Percentiles rank a stretch among this genome's conserved stretches.
Evolutionary conservation across 805 yeast genomes (phyloP).

Genomic region (Yarrowia divulgata): DNA sequence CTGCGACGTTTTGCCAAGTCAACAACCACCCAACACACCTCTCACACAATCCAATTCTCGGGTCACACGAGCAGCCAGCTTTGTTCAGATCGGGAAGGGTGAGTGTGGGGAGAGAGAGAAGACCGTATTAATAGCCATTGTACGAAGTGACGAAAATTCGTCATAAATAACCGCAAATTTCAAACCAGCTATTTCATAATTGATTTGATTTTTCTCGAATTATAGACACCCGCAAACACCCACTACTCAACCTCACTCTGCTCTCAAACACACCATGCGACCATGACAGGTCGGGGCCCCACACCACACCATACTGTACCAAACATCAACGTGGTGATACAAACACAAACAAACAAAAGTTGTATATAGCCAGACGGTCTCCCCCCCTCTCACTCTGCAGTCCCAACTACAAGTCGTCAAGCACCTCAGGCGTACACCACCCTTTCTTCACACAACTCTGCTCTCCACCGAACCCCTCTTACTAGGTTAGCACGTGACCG

Average conservation of each 20-base stretch:
- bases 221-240: background rate
- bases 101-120: background rate
- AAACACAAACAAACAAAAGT: background rate
- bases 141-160: background rate
- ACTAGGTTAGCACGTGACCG: slow-evolving; percentile 33
- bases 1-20: no score
- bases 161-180: background rate
- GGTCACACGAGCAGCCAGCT: slow-evolving; percentile 31
- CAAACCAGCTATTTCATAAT: no score
- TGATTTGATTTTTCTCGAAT: background rate
- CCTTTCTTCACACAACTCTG: slow-evolving; percentile 2
- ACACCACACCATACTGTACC: background rate
- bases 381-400: background rate
- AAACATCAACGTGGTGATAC: background rate
- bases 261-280: slow-evolving; percentile 1
- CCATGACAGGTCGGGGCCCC: background rate
- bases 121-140: no score
- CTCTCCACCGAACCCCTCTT: background rate
- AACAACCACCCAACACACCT: no score
- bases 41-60: no score
- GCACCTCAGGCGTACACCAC: slow-evolving; percentile 1
- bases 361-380: no score
- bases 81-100: slow-evolving; percentile 10
- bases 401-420: background rate
- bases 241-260: background rate